A percentile compares a stretch with the other conserved stretches of the same genome.
These are phyloP conservation scores for Candida railenensis DNA, from an alignment of 805 yeast genomes.

Conservation along the genomic window DNA sequence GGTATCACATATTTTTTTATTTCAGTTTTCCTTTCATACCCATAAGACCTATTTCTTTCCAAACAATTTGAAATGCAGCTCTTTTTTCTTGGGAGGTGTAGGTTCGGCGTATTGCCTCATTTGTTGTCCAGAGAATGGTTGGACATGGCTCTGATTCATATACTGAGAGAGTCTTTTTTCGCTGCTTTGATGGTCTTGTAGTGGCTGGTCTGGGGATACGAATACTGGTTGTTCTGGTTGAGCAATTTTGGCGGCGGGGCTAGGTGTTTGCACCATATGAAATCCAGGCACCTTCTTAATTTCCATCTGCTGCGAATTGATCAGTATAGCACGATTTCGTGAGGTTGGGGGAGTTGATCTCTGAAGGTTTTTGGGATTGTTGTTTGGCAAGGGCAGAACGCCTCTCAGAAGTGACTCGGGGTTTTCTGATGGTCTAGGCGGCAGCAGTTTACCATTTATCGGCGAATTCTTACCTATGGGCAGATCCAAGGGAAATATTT, in stretches of 20 bases:
- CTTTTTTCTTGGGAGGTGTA: neutral
- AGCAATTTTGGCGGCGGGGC: neutral
- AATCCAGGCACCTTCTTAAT: constrained; percentile 1
- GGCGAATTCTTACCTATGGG: neutral
- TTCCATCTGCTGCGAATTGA: neutral
- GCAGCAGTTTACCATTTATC: neutral
- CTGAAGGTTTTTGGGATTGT: neutral
- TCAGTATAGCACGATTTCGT: neutral
- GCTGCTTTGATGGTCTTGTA: neutral
- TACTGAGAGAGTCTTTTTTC: neutral
- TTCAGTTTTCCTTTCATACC: too few relatives aligned
- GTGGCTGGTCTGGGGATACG: neutral
- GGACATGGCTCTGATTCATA: neutral
- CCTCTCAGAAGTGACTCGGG: neutral
- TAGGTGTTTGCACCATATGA: neutral
- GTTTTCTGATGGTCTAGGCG: neutral
- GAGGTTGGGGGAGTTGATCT: neutral
- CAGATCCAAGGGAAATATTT: neutral
- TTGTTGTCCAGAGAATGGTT: constrained; percentile 1
- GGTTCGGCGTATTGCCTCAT: constrained; percentile 1
- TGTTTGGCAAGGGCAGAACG: neutral
- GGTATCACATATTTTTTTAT: too few relatives aligned
- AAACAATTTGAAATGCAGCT: constrained; percentile 2
- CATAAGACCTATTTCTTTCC: constrained; percentile 1
- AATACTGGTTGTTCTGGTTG: neutral